These are phyloP conservation scores for Sporothrix globosa DNA, from an alignment of 2,329 filamentous ascomycete genomes.

Conservation along the genomic window DNA sequence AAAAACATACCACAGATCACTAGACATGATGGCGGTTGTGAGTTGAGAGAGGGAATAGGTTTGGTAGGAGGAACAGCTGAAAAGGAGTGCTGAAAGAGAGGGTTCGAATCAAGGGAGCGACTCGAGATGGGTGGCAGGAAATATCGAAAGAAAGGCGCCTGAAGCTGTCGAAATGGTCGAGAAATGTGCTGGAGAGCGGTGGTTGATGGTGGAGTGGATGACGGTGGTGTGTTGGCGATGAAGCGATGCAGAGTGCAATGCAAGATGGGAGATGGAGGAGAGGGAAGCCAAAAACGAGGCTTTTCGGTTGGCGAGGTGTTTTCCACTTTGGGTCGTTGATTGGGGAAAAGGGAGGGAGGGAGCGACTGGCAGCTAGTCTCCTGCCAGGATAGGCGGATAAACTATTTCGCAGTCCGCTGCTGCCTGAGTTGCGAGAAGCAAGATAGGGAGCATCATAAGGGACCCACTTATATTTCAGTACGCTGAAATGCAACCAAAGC, in stretches of 20 bases:
- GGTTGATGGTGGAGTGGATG: constrained; percentile 33
- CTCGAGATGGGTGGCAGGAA: neutral
- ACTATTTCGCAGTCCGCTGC: constrained; percentile 32
- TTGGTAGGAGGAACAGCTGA: constrained; percentile 18
- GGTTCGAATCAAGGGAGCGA: constrained; percentile 19
- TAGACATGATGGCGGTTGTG: constrained; percentile 35
- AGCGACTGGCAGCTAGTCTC: constrained; percentile 17
- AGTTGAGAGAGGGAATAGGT: neutral
- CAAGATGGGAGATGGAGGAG: constrained; percentile 28
- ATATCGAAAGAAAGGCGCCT: constrained; percentile 8
- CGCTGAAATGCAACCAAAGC: neutral
- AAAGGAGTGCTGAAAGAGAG: constrained; percentile 23
- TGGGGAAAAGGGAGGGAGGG: constrained; percentile 35
- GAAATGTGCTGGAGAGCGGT: constrained; percentile 12
- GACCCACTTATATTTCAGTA: constrained; percentile 8
- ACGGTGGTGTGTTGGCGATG: constrained; percentile 31
- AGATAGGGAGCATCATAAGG: constrained; percentile 3
- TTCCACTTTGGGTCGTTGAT: constrained; percentile 42
- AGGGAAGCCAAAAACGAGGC: constrained; percentile 35
- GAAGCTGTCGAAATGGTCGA: constrained; percentile 29
- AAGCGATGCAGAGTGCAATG: constrained; percentile 21
- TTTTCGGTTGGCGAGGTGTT: constrained; percentile 43
- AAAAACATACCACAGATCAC: constrained; percentile 36
- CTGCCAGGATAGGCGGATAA: constrained; percentile 27
- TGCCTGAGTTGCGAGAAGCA: constrained; percentile 15